These are phyloP conservation scores for Fusarium heterosporum DNA, from an alignment of 2,329 filamentous ascomycete genomes.

Conservation along the genomic window DNA sequence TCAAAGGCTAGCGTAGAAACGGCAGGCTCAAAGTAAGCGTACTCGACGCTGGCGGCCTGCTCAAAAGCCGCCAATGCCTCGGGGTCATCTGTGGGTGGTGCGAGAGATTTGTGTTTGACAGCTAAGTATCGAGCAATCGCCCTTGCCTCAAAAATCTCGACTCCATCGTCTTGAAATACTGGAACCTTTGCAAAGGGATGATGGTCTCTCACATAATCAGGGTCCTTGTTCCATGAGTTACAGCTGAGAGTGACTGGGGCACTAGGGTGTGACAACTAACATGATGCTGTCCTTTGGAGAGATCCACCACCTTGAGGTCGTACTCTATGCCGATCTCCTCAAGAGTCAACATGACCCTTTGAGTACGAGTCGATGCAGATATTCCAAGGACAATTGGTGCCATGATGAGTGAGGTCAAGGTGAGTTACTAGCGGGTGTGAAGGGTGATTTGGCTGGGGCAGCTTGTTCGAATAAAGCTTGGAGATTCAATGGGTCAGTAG, in stretches of 20 bases:
- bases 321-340: not conserved
- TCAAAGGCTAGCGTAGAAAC: not conserved
- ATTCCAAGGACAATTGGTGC: not conserved
- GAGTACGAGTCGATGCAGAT: not conserved
- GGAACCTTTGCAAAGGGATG: constrained; percentile 1
- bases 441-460: not conserved
- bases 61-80: not conserved
- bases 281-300: not conserved
- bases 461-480: not conserved
- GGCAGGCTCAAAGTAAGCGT: not conserved
- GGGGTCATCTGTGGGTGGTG: not conserved
- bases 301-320: not conserved
- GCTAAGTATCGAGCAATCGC: not conserved
- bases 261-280: no score
- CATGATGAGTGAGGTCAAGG: not conserved
- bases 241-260: no score
- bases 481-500: no score
- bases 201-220: not conserved
- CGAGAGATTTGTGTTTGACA: not conserved
- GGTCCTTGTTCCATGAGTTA: no score
- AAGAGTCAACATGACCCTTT: not conserved
- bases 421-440: no score
- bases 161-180: not conserved
- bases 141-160: not conserved
- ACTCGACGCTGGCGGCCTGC: not conserved